Evolutionary conservation across 2,329 filamentous ascomycete genomes (phyloP).

Genomic region (Ceratocystis destructans): DNA sequence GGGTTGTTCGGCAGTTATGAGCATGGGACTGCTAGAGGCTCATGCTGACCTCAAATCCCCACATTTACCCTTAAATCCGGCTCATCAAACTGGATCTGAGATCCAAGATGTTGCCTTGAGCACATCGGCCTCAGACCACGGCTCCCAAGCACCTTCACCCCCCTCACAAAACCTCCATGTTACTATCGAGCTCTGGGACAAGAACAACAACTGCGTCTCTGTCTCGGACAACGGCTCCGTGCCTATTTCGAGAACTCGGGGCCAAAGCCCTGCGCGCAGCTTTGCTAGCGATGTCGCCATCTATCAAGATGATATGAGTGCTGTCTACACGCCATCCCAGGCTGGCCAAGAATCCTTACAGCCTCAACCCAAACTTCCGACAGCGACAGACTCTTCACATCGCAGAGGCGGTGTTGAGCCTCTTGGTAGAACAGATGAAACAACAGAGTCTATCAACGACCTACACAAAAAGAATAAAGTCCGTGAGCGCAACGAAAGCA

Average conservation of each 20-base stretch:
- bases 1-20: not conserved
- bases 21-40: not conserved
- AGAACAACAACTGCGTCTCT: not conserved
- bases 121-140: not conserved
- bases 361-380: not conserved
- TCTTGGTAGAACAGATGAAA: constrained; percentile 1
- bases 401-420: constrained; percentile 14
- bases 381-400: not conserved
- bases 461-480: constrained; percentile 30
- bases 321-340: not conserved
- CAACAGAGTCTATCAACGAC: constrained; percentile 36
- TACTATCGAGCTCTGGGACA: not conserved
- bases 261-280: constrained; percentile 7
- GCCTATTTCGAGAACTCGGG: not conserved
- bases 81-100: not conserved
- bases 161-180: not conserved
- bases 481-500: constrained; percentile 35
- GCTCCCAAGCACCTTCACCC: not conserved
- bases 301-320: constrained; percentile 13
- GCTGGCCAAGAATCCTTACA: not conserved
- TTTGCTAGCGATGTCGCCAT: constrained; percentile 16
- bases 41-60: not conserved
- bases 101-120: no score
- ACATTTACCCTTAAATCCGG: not conserved
- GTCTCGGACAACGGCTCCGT: not conserved